Conservation (phyloP, 805 yeast genomes). For the Debaryomyces castellii region DNA sequence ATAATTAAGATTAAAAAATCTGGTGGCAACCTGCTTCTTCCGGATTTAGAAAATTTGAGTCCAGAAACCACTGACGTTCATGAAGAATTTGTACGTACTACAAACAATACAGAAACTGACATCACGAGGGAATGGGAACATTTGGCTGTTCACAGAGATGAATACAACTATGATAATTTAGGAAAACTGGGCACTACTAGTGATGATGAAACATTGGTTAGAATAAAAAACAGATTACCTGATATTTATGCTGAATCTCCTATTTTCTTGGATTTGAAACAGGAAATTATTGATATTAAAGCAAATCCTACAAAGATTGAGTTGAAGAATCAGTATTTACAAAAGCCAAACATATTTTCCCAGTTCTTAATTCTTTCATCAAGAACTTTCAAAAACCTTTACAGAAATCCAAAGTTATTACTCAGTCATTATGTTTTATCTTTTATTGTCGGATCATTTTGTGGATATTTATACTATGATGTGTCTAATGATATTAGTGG, state of each 20-base stretch:
- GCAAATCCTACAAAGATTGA: constrained; percentile 25
- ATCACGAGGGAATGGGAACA: constrained; percentile 85
- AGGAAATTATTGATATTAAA: constrained; percentile 32
- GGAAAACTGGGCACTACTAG: constrained; percentile 13
- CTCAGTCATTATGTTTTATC: constrained; percentile 82
- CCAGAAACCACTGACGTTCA: constrained; percentile 20
- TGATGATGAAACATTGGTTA: constrained; percentile 22
- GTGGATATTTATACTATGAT: constrained; percentile 83
- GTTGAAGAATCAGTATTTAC: constrained; percentile 30
- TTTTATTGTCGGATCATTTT: constrained; percentile 71
- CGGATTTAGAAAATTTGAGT: constrained; percentile 3
- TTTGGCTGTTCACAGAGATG: constrained; percentile 78
- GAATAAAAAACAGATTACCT: constrained; percentile 30
- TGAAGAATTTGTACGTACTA: constrained; percentile 22
- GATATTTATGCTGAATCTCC: constrained; percentile 37
- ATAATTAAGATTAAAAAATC: constrained; percentile 19
- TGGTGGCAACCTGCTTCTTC: neutral
- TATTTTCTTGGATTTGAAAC: constrained; percentile 38
- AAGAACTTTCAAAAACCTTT: constrained; percentile 87
- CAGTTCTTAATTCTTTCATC: constrained; percentile 78
- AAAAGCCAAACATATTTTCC: constrained; percentile 56
- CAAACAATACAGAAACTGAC: constrained; percentile 39
- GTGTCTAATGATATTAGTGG: constrained; percentile 90
- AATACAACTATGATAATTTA: constrained; percentile 39
- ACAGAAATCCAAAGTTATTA: constrained; percentile 88